Base-by-base conservation (phyloP, 768 basidiomycete species). In the Sporobolomyces phaffii region DNA sequence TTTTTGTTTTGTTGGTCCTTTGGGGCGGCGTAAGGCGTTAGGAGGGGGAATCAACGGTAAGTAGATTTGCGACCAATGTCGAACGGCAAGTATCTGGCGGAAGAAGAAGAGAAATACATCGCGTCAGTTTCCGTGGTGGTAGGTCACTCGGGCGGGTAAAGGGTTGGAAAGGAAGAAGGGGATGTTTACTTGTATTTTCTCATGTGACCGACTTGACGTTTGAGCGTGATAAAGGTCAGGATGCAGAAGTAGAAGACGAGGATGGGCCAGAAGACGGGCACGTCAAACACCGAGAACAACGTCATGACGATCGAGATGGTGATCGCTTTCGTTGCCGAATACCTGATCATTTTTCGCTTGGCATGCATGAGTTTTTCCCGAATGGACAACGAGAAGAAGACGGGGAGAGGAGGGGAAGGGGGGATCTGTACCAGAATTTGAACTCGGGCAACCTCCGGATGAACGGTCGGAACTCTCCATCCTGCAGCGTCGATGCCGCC, bases 191-290 rank as follows among this genome's bases (percentile, higher is more conserved):
- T 91, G 82, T 97, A 98, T 79, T 96, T 96, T 81, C 96, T 88
- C 94, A 98, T 98, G 79, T 99, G 94, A 74, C 91, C 93, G 75
- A 97, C 92, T 79, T 97, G 75, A 68, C 91, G 81, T 69, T 92
- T 84, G 91, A 99, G 94, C 6, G 94, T 98, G 73, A 98, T 81
- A 26, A 89, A 84, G 76, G 97, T 97, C 60, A 98, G 83, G 47
- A 92, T 87, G 78, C 89, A 89, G 82, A 98, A 99, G 81, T 99
- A 99, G 64, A 97, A 81, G 73, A 98, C 86, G 60, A 99, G 85
- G 78, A 99, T 98, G 11, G 96, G 96, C 93, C 96, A 98, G 80
- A 96, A 98, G 28, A 98, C 96, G 10, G 96, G 94, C 26, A 99
- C 88, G 77, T 98, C 93, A 73, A 96, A 94, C 26, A 72, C 61